Percentiles rank a stretch among this genome's conserved stretches.
These are phyloP conservation scores for Erodium texanum DNA, from an alignment of 441 rosid species.

Conservation along the genomic window DNA sequence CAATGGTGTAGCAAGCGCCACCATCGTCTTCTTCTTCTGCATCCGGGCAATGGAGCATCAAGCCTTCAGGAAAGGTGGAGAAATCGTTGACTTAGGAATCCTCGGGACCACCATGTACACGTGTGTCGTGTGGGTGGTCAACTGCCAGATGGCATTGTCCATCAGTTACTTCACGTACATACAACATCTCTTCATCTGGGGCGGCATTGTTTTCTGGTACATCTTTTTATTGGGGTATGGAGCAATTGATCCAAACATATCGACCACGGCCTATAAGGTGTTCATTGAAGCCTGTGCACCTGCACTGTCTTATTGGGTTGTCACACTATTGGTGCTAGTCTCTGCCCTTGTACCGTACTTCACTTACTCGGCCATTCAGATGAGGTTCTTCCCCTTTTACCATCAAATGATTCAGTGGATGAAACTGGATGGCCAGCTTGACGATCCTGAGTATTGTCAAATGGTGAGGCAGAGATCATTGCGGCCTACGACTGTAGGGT, in stretches of 20 bases:
- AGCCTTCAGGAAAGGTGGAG: slow-evolving; percentile 65
- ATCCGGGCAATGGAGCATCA: slow-evolving; percentile 51
- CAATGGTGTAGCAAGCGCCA: slow-evolving; percentile 50
- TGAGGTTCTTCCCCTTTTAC: slow-evolving; percentile 75
- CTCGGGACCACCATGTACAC: slow-evolving; percentile 89
- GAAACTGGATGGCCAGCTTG: slow-evolving; percentile 54
- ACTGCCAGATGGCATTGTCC: slow-evolving; percentile 83
- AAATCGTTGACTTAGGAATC: slow-evolving; percentile 59
- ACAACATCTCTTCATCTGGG: slow-evolving; percentile 92
- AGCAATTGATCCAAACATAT: slow-evolving; percentile 29
- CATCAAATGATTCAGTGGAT: slow-evolving; percentile 94
- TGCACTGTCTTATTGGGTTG: slow-evolving; percentile 67
- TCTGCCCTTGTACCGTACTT: slow-evolving; percentile 69
- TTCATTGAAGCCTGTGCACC: slow-evolving; percentile 83
- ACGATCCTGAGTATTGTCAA: slow-evolving; percentile 69
- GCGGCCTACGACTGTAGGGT: slow-evolving; percentile 65
- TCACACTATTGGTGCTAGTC: slow-evolving; percentile 43
- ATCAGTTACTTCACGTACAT: slow-evolving; percentile 73
- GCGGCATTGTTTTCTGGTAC: slow-evolving; percentile 66
- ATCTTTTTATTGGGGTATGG: slow-evolving; percentile 82
- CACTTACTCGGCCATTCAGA: slow-evolving; percentile 50
- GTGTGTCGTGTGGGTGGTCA: slow-evolving; percentile 74
- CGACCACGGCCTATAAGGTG: slow-evolving; percentile 73
- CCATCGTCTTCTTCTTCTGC: slow-evolving; percentile 74
- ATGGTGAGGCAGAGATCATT: slow-evolving; percentile 73